phyloP scores from a whole-genome alignment of 495 filamentous ascomycete genomes.

The Podospora bellae-mahoneyi region DNA sequence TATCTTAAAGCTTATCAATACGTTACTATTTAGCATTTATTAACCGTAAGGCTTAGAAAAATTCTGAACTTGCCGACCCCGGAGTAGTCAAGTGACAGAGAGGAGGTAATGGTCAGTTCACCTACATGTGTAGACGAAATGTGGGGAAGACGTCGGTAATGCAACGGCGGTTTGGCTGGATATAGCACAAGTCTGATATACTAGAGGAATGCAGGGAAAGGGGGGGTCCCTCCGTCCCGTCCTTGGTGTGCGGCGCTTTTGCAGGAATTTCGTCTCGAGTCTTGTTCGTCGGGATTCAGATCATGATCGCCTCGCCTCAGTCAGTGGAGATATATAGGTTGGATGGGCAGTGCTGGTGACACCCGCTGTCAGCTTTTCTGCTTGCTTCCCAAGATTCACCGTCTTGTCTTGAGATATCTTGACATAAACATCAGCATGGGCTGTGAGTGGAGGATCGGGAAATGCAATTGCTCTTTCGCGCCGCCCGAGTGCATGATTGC shows the following conservation, averaged over 20 bases:
- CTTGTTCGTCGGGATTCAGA: neutral
- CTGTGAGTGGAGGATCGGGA: neutral
- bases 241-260: neutral
- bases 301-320: neutral
- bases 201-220: neutral
- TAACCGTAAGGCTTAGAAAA: no score
- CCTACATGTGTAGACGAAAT: neutral
- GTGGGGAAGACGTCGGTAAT: conserved; percentile 8
- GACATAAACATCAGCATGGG: neutral
- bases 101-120: neutral
- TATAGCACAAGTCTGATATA: neutral
- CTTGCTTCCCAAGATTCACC: no score
- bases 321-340: neutral
- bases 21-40: no score
- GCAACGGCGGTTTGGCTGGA: conserved; percentile 1
- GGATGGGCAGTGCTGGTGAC: neutral
- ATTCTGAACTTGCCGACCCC: no score
- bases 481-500: conserved; percentile 19
- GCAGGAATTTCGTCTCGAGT: neutral
- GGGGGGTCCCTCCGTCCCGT: neutral
- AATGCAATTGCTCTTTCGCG: conserved; percentile 1
- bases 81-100: no score
- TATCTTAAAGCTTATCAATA: no score
- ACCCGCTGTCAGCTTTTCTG: neutral
- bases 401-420: neutral